These are phyloP conservation scores for Coelastrella sp. DNA, from an alignment of 139 green algal species.

Conservation along the genomic window DNA sequence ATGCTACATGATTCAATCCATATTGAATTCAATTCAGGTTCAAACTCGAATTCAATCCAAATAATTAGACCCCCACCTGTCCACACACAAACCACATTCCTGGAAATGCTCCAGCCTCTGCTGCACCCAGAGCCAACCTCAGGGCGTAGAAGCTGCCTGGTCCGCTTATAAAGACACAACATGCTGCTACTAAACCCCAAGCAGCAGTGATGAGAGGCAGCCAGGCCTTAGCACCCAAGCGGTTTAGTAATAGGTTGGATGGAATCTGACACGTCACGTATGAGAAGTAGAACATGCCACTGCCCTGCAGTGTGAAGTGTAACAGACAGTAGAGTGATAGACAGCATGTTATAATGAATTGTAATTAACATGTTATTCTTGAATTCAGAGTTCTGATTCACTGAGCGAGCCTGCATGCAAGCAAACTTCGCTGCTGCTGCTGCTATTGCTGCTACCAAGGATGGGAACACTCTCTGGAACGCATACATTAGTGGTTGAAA, in stretches of 20 bases:
- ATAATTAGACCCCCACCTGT: slow-evolving; percentile 4
- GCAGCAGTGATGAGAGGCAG: slow-evolving; percentile 43
- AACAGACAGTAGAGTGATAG: neutral
- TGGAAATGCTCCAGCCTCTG: slow-evolving; percentile 44
- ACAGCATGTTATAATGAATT: no score
- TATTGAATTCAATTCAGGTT: no score
- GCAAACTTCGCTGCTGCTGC: no score
- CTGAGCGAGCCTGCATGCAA: no score
- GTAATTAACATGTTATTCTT: no score
- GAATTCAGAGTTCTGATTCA: no score
- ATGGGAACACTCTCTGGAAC: no score
- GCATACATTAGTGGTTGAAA: no score
- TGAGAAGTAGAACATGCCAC: slow-evolving; percentile 24
- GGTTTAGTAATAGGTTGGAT: slow-evolving; percentile 22
- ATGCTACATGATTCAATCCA: no score
- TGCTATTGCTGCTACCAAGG: no score
- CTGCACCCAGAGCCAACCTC: slow-evolving; percentile 18
- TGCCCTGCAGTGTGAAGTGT: neutral
- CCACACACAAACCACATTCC: slow-evolving; percentile 42
- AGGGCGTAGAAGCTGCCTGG: slow-evolving; percentile 42
- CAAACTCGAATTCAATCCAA: no score
- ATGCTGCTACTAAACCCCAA: slow-evolving; percentile 22
- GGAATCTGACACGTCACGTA: slow-evolving; percentile 39
- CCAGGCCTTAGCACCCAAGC: slow-evolving; percentile 33
- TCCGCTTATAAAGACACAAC: slow-evolving; percentile 24